Base-by-base conservation (phyloP, 768 basidiomycete species). In the Leccinum obscurum region DNA sequence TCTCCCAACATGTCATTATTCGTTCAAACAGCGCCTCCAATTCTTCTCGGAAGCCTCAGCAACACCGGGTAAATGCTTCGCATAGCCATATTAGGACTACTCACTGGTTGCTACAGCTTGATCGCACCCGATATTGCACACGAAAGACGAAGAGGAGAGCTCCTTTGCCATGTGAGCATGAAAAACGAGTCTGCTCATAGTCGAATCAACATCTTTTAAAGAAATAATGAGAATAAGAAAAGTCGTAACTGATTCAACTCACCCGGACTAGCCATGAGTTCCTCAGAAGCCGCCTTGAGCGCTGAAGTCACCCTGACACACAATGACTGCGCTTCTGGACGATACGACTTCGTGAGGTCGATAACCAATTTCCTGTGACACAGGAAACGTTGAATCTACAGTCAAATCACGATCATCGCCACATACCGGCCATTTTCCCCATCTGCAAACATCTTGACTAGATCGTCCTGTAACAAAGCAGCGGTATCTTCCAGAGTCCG, bases 381-480 rank as follows among this genome's bases (percentile, higher is more conserved):
- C 50, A 44, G n/a, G 53, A 62, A 52, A 59, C 34, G 14, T 51
- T 9, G 60, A 39, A 52, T 14, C 24, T 24, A 20, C 35, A 11
- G 34, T n/a, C 34, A 2, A 39, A 35, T 24, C 32, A 57, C 14
- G 46, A 14, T 1, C 24, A 37, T 61, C 13, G 53, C 17, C 49
- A 72, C 81, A 51, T 70, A 88, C 88, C 63, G 69, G 50, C 78
- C 75, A 55, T 76, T 74, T 53, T 78, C 77, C 49, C 77, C 77
- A 9, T 76, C 77, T 7, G 75, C 75, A 20, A 72, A 71, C 54
- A 82, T 80, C 55, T 75, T 75, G 2, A 72, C 64, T 35, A 92
- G 74, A 70, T 94, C 91, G 20, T 80, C 76, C 59, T 86, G 83
- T 50, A 93, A 75, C 11, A 77, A 74, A 49, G 76, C 67, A 14